A percentile compares a stretch with the other conserved stretches of the same genome.
phyloP scores from a whole-genome alignment of 352 stramenopile genomes.

The Bremia lactucae region DNA sequence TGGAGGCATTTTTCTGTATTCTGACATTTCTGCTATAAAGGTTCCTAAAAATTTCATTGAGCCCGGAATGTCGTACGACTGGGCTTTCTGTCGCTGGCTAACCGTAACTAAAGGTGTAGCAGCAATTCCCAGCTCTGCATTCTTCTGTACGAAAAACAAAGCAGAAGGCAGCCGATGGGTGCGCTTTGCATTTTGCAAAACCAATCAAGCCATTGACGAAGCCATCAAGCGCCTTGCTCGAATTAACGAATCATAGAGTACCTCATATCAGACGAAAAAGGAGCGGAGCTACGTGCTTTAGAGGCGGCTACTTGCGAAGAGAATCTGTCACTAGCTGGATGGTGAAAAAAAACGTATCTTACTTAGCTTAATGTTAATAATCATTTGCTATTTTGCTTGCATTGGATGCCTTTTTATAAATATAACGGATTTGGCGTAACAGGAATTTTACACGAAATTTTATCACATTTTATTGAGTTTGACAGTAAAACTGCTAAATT shows the following conservation, averaged over 20 bases:
- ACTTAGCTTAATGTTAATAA: too few species aligned
- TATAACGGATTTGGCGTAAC: too few species aligned
- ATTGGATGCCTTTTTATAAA: too few species aligned
- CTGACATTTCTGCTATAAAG: slow-evolving; percentile 56
- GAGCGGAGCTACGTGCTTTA: slow-evolving; percentile 4
- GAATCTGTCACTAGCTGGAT: too few species aligned
- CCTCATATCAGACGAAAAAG: not conserved
- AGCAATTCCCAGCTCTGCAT: slow-evolving; percentile 86
- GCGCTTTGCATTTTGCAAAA: slow-evolving; percentile 96
- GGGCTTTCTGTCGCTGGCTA: slow-evolving; percentile 88
- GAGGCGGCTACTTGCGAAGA: too few species aligned
- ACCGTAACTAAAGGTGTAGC: slow-evolving; percentile 87
- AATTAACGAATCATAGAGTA: slow-evolving; percentile 20
- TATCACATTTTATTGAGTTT: too few species aligned
- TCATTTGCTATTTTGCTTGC: too few species aligned
- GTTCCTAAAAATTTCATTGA: slow-evolving; percentile 41
- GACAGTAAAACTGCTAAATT: too few species aligned
- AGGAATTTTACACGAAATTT: too few species aligned
- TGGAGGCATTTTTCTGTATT: slow-evolving; percentile 76
- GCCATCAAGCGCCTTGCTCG: slow-evolving; percentile 64
- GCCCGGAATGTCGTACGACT: slow-evolving; percentile 72
- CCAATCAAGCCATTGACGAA: slow-evolving; percentile 84
- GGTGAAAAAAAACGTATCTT: too few species aligned
- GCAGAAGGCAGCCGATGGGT: slow-evolving; percentile 56
- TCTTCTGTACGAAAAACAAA: slow-evolving; percentile 85